Evolutionary conservation across 2,329 filamentous ascomycete genomes (phyloP).

Genomic region (Eurotiales sp.): DNA sequence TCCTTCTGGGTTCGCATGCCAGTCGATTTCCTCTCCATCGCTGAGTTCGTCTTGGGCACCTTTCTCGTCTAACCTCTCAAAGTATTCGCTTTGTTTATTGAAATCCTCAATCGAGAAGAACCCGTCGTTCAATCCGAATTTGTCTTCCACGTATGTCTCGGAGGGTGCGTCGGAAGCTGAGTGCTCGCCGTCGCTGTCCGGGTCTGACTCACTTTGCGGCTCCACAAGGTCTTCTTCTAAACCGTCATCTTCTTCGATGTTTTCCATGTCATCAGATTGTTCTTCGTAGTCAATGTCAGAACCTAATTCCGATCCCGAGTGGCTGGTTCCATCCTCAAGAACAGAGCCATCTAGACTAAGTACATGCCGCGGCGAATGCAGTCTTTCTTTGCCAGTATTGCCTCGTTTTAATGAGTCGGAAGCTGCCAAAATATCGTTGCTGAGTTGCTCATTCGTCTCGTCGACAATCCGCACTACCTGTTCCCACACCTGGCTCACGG

Average conservation of each 20-base stretch:
- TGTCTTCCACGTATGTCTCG: slow-evolving; percentile 65
- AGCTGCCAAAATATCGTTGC: slow-evolving; percentile 42
- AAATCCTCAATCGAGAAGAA: slow-evolving; percentile 98
- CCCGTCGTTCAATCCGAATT: slow-evolving; percentile 85
- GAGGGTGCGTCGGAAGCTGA: slow-evolving; percentile 18
- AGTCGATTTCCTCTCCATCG: slow-evolving; percentile 80
- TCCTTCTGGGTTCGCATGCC: slow-evolving; percentile 71
- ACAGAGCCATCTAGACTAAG: background rate
- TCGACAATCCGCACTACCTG: slow-evolving; percentile 82
- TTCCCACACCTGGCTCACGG: slow-evolving; percentile 87
- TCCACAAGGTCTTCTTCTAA: slow-evolving; percentile 26
- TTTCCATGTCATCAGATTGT: background rate
- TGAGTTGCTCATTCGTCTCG: slow-evolving; percentile 54
- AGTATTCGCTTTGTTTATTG: slow-evolving; percentile 86
- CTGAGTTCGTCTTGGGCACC: slow-evolving; percentile 71
- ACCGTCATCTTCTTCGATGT: slow-evolving; percentile 26
- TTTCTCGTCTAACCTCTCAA: slow-evolving; percentile 78
- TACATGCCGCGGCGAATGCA: background rate
- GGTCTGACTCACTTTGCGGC: slow-evolving; percentile 3
- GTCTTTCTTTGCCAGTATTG: background rate
- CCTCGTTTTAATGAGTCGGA: slow-evolving; percentile 13
- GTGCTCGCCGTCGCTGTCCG: slow-evolving; percentile 4
- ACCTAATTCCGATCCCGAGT: background rate
- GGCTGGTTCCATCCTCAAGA: background rate
- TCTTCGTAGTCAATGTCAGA: background rate